phyloP scores from a whole-genome alignment of 2,329 filamentous ascomycete genomes.

The Hymenoscyphus scutula region DNA sequence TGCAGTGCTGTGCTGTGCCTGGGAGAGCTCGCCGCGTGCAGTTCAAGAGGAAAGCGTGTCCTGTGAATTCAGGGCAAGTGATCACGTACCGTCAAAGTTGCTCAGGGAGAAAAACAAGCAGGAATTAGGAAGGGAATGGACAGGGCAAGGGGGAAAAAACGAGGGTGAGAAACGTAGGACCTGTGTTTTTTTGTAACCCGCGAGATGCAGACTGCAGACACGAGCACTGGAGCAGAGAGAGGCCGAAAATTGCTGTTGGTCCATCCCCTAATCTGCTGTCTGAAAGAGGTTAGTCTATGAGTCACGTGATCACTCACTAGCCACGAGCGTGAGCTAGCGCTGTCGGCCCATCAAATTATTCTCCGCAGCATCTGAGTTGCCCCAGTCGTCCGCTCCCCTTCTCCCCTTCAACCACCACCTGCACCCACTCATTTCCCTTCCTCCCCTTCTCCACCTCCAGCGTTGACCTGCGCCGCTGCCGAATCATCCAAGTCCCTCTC shows the following conservation, averaged over 20 bases:
- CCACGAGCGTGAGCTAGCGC: neutral
- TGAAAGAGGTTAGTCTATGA: neutral
- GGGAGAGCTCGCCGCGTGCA: slow-evolving; percentile 3
- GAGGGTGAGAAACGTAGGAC: slow-evolving; percentile 11
- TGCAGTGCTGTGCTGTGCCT: slow-evolving; percentile 12
- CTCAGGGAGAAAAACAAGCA: neutral
- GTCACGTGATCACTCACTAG: neutral
- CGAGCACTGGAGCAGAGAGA: neutral
- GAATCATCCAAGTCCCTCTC: neutral
- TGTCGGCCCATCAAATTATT: neutral
- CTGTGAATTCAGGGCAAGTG: slow-evolving; percentile 8
- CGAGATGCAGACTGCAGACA: slow-evolving; percentile 2
- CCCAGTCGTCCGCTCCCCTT: too few species aligned
- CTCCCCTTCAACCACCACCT: neutral
- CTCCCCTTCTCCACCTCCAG: neutral
- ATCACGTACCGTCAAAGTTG: slow-evolving; percentile 14
- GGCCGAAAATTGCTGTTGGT: neutral
- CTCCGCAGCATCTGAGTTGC: neutral
- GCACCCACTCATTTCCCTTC: neutral
- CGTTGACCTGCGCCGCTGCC: slow-evolving; percentile 8
- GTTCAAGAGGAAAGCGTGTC: neutral
- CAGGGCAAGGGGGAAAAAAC: slow-evolving; percentile 7
- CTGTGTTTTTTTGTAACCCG: slow-evolving; percentile 8
- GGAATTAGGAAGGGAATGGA: neutral
- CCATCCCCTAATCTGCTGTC: neutral